Evolutionary conservation across 441 rosid species (phyloP).

Genomic region (Erodium chrysanthum): DNA sequence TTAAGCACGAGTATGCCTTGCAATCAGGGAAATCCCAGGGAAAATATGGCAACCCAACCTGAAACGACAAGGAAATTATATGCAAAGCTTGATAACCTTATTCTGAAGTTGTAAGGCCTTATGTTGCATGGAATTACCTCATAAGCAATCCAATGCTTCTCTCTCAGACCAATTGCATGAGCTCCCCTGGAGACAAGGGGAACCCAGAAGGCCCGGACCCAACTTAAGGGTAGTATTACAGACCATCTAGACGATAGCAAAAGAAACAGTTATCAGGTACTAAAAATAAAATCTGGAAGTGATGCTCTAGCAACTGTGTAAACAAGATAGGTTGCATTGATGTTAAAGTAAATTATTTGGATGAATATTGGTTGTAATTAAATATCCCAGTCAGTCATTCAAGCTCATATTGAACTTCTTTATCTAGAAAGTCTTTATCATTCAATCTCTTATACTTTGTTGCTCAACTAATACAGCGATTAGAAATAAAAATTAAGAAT

Average conservation of each 20-base stretch:
- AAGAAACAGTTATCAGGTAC: conserved; percentile 4
- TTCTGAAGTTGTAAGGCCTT: background rate
- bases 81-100: conserved; percentile 10
- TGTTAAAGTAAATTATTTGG: background rate
- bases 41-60: conserved; percentile 66
- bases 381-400: background rate
- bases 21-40: conserved; percentile 86
- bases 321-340: background rate
- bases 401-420: conserved; percentile 2
- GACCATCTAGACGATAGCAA: conserved; percentile 62
- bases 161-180: conserved; percentile 72
- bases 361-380: background rate
- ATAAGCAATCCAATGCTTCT: conserved; percentile 69
- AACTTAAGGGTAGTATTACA: conserved; percentile 63
- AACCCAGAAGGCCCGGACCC: conserved; percentile 71
- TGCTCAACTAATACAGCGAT: background rate
- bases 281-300: conserved; percentile 4
- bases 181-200: conserved; percentile 64
- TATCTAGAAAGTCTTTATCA: background rate
- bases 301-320: background rate
- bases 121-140: conserved; percentile 40
- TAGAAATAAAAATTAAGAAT: background rate
- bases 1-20: conserved; percentile 44
- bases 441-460: background rate
- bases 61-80: conserved; percentile 23